A percentile compares a stretch with the other conserved stretches of the same genome.
Evolutionary conservation across 1,284 basidiomycete species (phyloP).

Genomic region (Cryptococcus wingfieldii): DNA sequence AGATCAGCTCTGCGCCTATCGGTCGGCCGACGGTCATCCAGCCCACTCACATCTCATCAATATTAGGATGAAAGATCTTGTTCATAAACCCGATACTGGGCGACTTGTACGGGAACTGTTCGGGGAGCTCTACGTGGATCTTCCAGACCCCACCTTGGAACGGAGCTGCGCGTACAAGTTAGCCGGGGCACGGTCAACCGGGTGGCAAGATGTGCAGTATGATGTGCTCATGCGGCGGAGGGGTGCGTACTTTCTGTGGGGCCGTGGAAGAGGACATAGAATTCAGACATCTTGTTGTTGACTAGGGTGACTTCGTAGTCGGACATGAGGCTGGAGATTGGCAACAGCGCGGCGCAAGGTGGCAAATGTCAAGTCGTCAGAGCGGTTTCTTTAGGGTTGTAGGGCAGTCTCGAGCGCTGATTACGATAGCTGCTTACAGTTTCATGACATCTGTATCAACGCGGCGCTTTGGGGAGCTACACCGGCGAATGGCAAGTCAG

Average conservation of each 20-base stretch:
- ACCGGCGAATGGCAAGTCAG: constrained; percentile 1
- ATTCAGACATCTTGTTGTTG: constrained; percentile 98
- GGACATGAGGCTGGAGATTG: constrained; percentile 73
- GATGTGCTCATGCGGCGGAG: not conserved
- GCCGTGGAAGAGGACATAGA: constrained; percentile 93
- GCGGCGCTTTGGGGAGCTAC: constrained; percentile 77
- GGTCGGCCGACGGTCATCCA: constrained; percentile 9
- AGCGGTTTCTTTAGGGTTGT: not conserved
- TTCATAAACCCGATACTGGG: constrained; percentile 97
- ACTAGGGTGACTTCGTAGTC: constrained; percentile 96
- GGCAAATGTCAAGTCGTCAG: constrained; percentile 8
- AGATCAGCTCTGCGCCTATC: not conserved
- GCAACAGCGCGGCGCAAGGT: not conserved
- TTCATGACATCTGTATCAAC: constrained; percentile 99
- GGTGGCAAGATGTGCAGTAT: not conserved
- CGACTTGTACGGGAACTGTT: constrained; percentile 98
- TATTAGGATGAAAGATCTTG: constrained; percentile 99
- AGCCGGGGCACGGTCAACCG: not conserved
- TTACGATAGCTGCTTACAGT: constrained; percentile 59
- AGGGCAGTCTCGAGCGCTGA: not conserved
- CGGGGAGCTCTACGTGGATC: constrained; percentile 98
- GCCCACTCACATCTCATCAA: constrained; percentile 82
- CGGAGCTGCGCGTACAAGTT: constrained; percentile 61
- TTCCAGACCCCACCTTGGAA: constrained; percentile 97
- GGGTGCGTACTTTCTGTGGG: constrained; percentile 79